These are phyloP conservation scores for Davidsoniella virescens DNA, from an alignment of 2,329 filamentous ascomycete species.

Conservation along the genomic window DNA sequence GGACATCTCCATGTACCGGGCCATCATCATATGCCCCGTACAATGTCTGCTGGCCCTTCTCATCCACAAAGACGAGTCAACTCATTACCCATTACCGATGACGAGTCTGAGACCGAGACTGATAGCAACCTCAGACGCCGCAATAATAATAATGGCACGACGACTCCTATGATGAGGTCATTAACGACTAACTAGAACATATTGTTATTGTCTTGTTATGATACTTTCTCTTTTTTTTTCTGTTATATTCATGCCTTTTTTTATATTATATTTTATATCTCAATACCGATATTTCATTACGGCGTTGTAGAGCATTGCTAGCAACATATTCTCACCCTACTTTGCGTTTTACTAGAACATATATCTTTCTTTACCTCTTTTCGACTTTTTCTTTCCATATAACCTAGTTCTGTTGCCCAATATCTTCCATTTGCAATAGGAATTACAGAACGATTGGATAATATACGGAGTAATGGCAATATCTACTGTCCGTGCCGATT, in stretches of 20 bases:
- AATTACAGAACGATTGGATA: conserved; percentile 1
- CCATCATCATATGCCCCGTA: conserved; percentile 1
- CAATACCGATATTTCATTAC: too few species aligned
- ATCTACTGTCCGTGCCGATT: not conserved
- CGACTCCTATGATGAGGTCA: not conserved
- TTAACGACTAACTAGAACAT: too few species aligned
- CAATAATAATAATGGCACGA: too few species aligned
- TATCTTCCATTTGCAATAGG: not conserved
- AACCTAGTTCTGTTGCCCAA: not conserved
- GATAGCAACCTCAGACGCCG: too few species aligned
- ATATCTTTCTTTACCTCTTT: not conserved
- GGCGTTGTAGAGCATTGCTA: too few species aligned
- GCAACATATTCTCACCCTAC: too few species aligned
- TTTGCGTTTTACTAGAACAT: not conserved
- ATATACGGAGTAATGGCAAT: not conserved
- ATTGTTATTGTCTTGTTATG: too few species aligned
- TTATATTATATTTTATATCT: too few species aligned
- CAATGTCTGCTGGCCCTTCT: conserved; percentile 5
- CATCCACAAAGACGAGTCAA: conserved; percentile 5
- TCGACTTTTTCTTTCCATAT: too few species aligned
- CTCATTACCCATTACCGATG: conserved; percentile 8
- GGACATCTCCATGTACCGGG: conserved; percentile 5
- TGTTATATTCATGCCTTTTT: too few species aligned
- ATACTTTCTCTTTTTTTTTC: too few species aligned
- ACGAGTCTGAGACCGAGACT: conserved; percentile 4